These are phyloP conservation scores for Pyracantha coccinea DNA, from an alignment of 331 rosid species.

Conservation along the genomic window DNA sequence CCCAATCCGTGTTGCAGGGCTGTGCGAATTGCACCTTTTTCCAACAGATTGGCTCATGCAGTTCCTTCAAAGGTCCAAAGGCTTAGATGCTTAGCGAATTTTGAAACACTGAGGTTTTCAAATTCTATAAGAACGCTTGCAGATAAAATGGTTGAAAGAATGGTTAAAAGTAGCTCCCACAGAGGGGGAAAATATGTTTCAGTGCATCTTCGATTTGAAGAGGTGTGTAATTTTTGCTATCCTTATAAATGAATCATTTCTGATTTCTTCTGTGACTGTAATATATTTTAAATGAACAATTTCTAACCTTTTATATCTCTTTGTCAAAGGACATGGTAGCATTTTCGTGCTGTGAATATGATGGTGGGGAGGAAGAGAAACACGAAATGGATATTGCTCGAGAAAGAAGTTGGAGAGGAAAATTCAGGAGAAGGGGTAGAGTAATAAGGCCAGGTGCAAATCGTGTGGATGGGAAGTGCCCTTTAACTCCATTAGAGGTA, in stretches of 20 bases:
- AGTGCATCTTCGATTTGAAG: constrained; percentile 97
- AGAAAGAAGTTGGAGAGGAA: constrained; percentile 98
- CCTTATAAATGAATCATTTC: neutral
- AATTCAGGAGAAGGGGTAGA: constrained; percentile 80
- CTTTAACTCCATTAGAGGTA: constrained; percentile 97
- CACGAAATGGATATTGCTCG: constrained; percentile 94
- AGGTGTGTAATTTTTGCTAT: constrained; percentile 38
- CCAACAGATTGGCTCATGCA: constrained; percentile 82
- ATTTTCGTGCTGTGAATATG: constrained; percentile 94
- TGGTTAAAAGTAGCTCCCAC: constrained; percentile 67
- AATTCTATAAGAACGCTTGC: constrained; percentile 74
- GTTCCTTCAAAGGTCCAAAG: constrained; percentile 79
- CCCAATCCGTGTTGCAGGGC: constrained; percentile 54
- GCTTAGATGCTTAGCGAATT: constrained; percentile 81
- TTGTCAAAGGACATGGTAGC: constrained; percentile 91
- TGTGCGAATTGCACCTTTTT: constrained; percentile 93
- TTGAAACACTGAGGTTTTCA: constrained; percentile 78
- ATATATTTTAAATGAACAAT: neutral
- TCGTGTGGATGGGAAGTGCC: constrained; percentile 92
- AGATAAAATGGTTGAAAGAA: constrained; percentile 82
- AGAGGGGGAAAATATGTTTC: constrained; percentile 87
- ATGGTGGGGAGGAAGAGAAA: constrained; percentile 91
- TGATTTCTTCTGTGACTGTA: constrained; percentile 3
- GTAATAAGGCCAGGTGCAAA: constrained; percentile 88
- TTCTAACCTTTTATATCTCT: constrained; percentile 12